A percentile compares a stretch with the other conserved stretches of the same genome.
Conservation (phyloP, 2,329 filamentous ascomycete species). For the Claviceps sp. region DNA sequence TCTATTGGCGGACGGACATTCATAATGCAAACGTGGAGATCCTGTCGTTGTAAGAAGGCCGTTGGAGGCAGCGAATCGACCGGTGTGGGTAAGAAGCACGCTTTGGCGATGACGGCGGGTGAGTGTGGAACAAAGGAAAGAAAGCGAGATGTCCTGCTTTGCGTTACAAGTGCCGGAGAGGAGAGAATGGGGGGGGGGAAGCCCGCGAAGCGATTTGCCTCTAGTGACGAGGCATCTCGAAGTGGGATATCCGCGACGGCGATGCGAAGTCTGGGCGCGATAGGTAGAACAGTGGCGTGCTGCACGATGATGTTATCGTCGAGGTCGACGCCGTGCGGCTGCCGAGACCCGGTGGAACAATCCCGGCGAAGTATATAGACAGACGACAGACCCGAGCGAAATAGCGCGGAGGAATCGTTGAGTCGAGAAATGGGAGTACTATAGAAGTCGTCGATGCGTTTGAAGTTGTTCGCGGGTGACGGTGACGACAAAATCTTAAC, state of each 20-base stretch:
- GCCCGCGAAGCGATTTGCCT: neutral
- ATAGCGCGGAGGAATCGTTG: neutral
- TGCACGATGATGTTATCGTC: neutral
- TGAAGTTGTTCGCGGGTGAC: neutral
- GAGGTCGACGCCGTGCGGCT: neutral
- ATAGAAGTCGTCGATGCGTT: neutral
- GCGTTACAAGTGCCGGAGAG: neutral
- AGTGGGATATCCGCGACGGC: neutral
- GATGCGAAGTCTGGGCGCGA: neutral
- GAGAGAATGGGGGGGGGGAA: neutral
- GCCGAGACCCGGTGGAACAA: neutral
- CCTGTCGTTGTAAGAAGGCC: neutral
- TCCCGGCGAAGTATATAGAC: neutral
- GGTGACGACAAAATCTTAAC: neutral
- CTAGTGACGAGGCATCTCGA: constrained; percentile 2
- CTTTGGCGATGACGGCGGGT: too few relatives aligned
- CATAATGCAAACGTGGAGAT: constrained; percentile 41
- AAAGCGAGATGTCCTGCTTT: neutral
- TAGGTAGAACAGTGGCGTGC: neutral
- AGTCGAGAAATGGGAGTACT: too few relatives aligned
- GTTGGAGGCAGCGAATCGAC: too few relatives aligned
- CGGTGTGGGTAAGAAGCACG: too few relatives aligned
- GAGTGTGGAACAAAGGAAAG: neutral
- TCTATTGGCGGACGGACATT: constrained; percentile 82
- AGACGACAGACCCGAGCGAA: neutral